These are phyloP conservation scores for Cyclotella distinguenda DNA, from an alignment of 108 stramenopile species.

Conservation along the genomic window DNA sequence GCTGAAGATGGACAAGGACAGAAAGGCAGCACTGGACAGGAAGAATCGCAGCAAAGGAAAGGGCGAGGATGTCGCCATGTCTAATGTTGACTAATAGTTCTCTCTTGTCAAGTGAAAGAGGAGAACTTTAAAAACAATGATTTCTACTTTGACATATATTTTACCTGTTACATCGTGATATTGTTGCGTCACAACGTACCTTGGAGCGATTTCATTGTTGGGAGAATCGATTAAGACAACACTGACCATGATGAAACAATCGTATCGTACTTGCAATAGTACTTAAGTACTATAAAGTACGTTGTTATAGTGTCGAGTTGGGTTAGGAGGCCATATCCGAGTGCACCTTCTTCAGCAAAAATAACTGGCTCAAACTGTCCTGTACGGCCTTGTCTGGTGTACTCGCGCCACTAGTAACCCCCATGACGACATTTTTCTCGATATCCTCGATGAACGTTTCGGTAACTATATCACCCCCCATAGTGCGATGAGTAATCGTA, in stretches of 20 bases:
- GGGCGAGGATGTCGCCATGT: slow-evolving; percentile 87
- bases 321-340: slow-evolving; percentile 12
- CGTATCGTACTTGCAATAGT: too few relatives aligned
- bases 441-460: slow-evolving; percentile 67
- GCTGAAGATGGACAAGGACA: slow-evolving; percentile 99
- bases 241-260: too few relatives aligned
- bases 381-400: slow-evolving; percentile 90
- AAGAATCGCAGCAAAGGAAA: slow-evolving; percentile 85
- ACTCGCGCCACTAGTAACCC: slow-evolving; percentile 96
- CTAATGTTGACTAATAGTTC: slow-evolving; percentile 97
- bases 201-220: too few relatives aligned
- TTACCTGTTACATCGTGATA: too few relatives aligned
- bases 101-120: too few relatives aligned
- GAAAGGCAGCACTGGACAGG: slow-evolving; percentile 94
- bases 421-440: slow-evolving; percentile 79
- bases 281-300: too few relatives aligned
- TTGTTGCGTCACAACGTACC: too few relatives aligned
- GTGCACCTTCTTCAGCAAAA: slow-evolving; percentile 76
- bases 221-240: too few relatives aligned
- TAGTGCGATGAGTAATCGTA: slow-evolving; percentile 83
- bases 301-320: too few relatives aligned
- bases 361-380: slow-evolving; percentile 82
- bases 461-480: slow-evolving; percentile 84
- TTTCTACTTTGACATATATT: too few relatives aligned
- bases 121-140: too few relatives aligned